phyloP scores from a whole-genome alignment of 148 eudicot genomes.

The Vaccinium macrocarpon region DNA sequence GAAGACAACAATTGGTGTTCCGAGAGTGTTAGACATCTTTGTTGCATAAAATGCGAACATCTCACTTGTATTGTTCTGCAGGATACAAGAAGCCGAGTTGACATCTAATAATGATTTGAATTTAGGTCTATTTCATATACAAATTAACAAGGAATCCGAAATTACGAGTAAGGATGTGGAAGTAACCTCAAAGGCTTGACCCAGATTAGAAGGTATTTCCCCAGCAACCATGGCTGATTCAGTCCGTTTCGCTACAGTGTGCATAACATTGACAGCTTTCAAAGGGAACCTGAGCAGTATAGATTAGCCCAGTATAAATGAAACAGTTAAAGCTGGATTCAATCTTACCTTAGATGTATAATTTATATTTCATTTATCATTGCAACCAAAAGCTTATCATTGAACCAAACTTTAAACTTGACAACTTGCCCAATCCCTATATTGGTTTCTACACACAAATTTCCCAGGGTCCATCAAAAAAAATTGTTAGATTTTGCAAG shows the following conservation, averaged over 20 bases:
- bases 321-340: neutral
- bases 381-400: neutral
- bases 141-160: neutral
- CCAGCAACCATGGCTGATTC: constrained; percentile 69
- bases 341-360: neutral
- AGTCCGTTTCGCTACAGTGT: constrained; percentile 89
- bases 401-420: neutral
- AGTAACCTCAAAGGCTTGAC: constrained; percentile 73
- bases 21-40: constrained; percentile 95
- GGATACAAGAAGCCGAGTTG: constrained; percentile 17
- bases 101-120: constrained; percentile 2
- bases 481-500: neutral
- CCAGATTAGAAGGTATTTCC: constrained; percentile 56
- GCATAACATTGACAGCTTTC: constrained; percentile 98
- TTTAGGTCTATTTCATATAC: neutral
- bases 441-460: neutral
- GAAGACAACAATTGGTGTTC: constrained; percentile 91
- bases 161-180: neutral
- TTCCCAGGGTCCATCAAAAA: neutral
- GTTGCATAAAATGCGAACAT: constrained; percentile 99
- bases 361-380: neutral
- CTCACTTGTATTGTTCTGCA: constrained; percentile 97
- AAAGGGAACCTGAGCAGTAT: constrained; percentile 71
- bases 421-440: neutral
- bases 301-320: neutral